phyloP scores from a whole-genome alignment of 257 asterid species.

The Ballota nigra region DNA sequence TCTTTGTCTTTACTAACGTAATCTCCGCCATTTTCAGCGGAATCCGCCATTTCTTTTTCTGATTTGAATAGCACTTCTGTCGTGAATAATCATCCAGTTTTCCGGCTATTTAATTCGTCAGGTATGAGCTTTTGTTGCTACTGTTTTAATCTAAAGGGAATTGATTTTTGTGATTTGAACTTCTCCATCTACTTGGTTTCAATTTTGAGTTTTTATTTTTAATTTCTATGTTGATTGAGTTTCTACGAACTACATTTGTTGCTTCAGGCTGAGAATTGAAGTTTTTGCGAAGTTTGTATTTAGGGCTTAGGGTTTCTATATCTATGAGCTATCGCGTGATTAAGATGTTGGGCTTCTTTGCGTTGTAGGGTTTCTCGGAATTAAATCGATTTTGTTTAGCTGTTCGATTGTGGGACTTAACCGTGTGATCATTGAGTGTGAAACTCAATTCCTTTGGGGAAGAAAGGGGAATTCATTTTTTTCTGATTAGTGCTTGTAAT shows the following conservation, averaged over 20 bases:
- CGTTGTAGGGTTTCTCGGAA: constrained; percentile 28
- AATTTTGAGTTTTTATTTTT: not conserved
- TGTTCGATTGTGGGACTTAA: not conserved
- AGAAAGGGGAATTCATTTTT: not conserved
- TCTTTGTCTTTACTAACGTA: constrained; percentile 23
- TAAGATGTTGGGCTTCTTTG: not conserved
- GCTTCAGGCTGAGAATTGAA: constrained; percentile 1
- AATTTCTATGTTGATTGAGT: not conserved
- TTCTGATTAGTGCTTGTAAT: not conserved
- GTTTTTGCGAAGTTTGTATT: not conserved
- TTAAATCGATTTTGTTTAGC: not conserved
- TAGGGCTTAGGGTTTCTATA: constrained; percentile 18
- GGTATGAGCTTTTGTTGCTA: constrained; percentile 13
- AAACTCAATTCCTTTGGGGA: too few relatives aligned
- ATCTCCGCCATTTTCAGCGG: constrained; percentile 41
- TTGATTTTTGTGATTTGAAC: constrained; percentile 4
- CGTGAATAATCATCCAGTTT: constrained; percentile 6
- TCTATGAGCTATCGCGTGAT: constrained; percentile 5
- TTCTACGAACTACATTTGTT: constrained; percentile 19
- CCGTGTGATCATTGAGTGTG: constrained; percentile 13
- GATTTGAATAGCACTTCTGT: constrained; percentile 20
- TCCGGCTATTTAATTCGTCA: constrained; percentile 13
- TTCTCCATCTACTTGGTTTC: not conserved
- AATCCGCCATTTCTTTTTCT: constrained; percentile 10
- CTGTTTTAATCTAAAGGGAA: not conserved